A percentile compares a stretch with the other conserved stretches of the same genome.
These are phyloP conservation scores for Euclidium syriacum DNA, from an alignment of 345 rosid genomes.

Conservation along the genomic window DNA sequence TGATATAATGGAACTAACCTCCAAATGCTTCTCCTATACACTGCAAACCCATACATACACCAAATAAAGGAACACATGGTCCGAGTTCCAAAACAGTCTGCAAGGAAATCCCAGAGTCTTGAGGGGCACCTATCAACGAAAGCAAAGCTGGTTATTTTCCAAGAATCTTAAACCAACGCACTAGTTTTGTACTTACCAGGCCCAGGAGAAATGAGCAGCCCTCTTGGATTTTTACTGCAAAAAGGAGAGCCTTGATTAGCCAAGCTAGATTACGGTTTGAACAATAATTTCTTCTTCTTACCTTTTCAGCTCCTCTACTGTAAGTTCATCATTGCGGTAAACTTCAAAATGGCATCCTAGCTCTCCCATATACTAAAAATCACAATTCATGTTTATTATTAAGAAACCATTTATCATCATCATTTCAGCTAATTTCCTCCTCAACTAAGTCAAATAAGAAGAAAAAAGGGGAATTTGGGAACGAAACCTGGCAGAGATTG, in stretches of 20 bases:
- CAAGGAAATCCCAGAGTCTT: conserved; percentile 93
- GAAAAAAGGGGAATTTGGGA: too few species aligned
- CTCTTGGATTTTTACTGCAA: conserved; percentile 85
- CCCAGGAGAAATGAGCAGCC: conserved; percentile 91
- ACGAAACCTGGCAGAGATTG: conserved; percentile 92
- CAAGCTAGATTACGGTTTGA: neutral
- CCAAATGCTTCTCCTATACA: conserved; percentile 99
- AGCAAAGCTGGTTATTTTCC: neutral
- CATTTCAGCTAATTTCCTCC: too few species aligned
- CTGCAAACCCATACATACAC: conserved; percentile 95
- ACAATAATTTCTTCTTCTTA: conserved; percentile 18
- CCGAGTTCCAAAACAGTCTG: conserved; percentile 93
- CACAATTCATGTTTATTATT: neutral
- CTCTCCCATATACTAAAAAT: conserved; percentile 79
- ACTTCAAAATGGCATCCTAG: conserved; percentile 81
- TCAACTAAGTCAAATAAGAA: too few species aligned
- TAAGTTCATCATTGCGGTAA: conserved; percentile 84
- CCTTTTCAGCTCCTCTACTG: conserved; percentile 81
- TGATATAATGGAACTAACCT: conserved; percentile 55
- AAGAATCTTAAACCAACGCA: too few species aligned
- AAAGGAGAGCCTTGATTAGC: neutral
- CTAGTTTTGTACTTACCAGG: too few species aligned
- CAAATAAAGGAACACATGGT: conserved; percentile 79
- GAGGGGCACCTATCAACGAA: conserved; percentile 64
- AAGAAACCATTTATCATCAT: too few species aligned